phyloP scores from a whole-genome alignment of 75 land plant species.

The Pseudotsuga menziesii region DNA sequence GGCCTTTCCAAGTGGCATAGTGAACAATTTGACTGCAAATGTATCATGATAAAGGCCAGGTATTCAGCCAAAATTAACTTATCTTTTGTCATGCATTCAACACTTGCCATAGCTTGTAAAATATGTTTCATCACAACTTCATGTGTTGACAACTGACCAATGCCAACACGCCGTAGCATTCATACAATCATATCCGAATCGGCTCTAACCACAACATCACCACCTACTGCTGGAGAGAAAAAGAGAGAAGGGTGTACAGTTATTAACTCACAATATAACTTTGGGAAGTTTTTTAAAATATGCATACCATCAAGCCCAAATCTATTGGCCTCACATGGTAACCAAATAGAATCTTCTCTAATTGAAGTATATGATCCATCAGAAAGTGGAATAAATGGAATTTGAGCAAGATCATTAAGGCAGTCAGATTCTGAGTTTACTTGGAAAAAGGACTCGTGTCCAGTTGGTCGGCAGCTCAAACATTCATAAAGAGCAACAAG shows the following conservation, averaged over 20 bases:
- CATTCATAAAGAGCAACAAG: constrained; percentile 45
- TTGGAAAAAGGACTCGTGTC: constrained; percentile 1
- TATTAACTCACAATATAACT: constrained; percentile 52
- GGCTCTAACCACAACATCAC: constrained; percentile 3
- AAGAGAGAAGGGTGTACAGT: constrained; percentile 60
- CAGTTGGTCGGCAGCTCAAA: constrained; percentile 18
- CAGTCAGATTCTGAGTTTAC: constrained; percentile 23
- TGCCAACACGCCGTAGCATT: constrained; percentile 60
- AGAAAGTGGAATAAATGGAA: constrained; percentile 76
- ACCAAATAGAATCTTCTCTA: constrained; percentile 74
- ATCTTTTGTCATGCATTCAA: constrained; percentile 15
- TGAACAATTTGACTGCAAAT: constrained; percentile 56
- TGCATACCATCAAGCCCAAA: constrained; percentile 23
- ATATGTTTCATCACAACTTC: constrained; percentile 72
- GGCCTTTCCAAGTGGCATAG: constrained; percentile 48
- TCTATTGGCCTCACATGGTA: constrained; percentile 43
- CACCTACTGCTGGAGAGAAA: constrained; percentile 9
- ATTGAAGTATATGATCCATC: constrained; percentile 64
- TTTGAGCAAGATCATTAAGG: constrained; percentile 23
- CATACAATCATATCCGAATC: constrained; percentile 18
- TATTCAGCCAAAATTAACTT: constrained; percentile 57
- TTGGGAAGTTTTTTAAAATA: constrained; percentile 31
- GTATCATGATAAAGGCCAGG: constrained; percentile 66
- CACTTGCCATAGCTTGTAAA: constrained; percentile 43
- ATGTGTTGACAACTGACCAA: constrained; percentile 67